phyloP scores from a whole-genome alignment of 306 rosid genomes.

The Quercus bicolor region DNA sequence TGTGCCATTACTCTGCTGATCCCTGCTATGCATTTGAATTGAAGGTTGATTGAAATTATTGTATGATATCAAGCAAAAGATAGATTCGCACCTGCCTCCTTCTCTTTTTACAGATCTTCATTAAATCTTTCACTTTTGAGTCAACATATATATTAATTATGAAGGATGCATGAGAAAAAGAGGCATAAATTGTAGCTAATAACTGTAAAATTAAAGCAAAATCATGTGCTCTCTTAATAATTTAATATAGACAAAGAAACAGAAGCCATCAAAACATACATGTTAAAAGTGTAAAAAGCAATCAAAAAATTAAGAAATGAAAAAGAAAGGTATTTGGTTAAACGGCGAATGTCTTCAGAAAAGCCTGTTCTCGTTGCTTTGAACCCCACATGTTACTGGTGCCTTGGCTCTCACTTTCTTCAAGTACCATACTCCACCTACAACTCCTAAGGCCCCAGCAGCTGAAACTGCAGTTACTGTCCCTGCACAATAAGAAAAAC shows the following conservation, averaged over 20 bases:
- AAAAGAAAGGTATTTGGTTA: conserved; percentile 20
- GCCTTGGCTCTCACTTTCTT: conserved; percentile 74
- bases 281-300: conserved; percentile 5
- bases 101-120: too few relatives aligned
- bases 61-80: too few relatives aligned
- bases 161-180: conserved; percentile 10
- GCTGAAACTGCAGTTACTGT: conserved; percentile 63
- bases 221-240: conserved; percentile 10
- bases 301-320: conserved; percentile 10
- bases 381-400: conserved; percentile 88
- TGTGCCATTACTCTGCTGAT: too few relatives aligned
- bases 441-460: conserved; percentile 78
- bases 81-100: too few relatives aligned
- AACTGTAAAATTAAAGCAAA: conserved; percentile 7
- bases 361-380: conserved; percentile 80
- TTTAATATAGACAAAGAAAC: conserved; percentile 14
- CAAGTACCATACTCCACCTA: conserved; percentile 75
- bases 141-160: neutral
- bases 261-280: neutral
- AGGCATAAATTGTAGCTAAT: conserved; percentile 14
- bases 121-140: neutral
- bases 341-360: conserved; percentile 43
- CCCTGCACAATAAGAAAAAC: conserved; percentile 39
- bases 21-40: too few relatives aligned
- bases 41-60: too few relatives aligned